Evolutionary conservation across 2,329 filamentous ascomycete species (phyloP), one percentile per base, ranked within the genome.

Genomic region (Arachnopeziza araneosa): DNA sequence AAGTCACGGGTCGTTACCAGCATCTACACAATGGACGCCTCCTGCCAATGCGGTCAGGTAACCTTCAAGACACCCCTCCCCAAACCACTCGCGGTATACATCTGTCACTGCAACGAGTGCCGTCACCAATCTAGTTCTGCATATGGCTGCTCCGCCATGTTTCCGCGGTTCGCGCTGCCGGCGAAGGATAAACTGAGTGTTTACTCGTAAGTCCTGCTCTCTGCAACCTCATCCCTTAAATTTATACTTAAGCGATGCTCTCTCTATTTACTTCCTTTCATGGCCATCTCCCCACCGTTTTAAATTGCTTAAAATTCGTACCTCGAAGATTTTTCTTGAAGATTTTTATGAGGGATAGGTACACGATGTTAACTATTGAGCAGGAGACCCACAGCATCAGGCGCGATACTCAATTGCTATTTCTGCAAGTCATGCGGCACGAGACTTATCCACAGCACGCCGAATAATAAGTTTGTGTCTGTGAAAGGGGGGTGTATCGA

Each of bases 101-200:
- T 89, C 70, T 90, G 87, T 74, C 88, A 90, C 75, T 90, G 88
- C 72, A 74, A 77, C 58, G 81, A 86, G 70, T 90, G 87, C 72
- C 81, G 83, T 54, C 79, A 82, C 60, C 87, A 89, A 75, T 84
- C 84, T 30, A 78, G 83, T 57, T 86, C 84, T 8, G 85, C 87
- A 1, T 89, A 87, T 72, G 87, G 86, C 26, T 83, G 85, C 32
- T 86, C 84, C 44, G 87, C 87, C 66, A 88, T 89, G 62, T 90
- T 89, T 67, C 87, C 86, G 1, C 77, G 77, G n/a, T 90, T 90
- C 62, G 71, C 76, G 10, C 74, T 89, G 26, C 83, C 85, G 0
- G 63, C 73, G 7, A 74, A 70, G 19, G 76, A 79, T 23, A 63
- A 77, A 53, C 67, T 86, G 64, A 80, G 79, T 60, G 82, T 80